Evolutionary conservation across 2,329 filamentous ascomycete species (phyloP).

Genomic region (Penicillium sp.): DNA sequence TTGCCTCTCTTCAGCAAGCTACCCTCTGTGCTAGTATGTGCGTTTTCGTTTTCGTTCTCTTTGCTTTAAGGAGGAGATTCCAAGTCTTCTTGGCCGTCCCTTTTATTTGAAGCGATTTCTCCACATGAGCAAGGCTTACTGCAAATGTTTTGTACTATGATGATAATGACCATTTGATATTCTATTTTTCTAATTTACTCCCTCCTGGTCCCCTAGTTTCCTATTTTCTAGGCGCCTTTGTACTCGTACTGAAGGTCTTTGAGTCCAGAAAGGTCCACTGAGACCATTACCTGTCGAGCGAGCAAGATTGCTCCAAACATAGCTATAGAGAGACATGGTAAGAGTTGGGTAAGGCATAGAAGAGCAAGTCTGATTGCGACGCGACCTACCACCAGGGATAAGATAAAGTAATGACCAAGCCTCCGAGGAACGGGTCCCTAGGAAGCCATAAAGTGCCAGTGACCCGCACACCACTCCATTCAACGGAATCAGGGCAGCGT

Average conservation of each 20-base stretch:
- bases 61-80: neutral
- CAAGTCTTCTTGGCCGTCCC: neutral
- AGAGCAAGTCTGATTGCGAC: neutral
- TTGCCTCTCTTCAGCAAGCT: neutral
- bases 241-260: slow-evolving; percentile 43
- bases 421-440: slow-evolving; percentile 14
- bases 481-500: slow-evolving; percentile 23
- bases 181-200: neutral
- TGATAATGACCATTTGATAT: neutral
- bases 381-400: slow-evolving; percentile 39
- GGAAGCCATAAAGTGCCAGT: slow-evolving; percentile 28
- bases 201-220: neutral
- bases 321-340: slow-evolving; percentile 22
- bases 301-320: slow-evolving; percentile 34
- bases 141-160: neutral
- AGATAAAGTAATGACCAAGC: slow-evolving; percentile 32
- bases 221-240: slow-evolving; percentile 42
- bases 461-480: slow-evolving; percentile 33
- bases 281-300: slow-evolving; percentile 37
- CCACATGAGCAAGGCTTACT: neutral
- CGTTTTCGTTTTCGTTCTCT: neutral
- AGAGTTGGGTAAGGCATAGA: neutral
- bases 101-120: neutral
- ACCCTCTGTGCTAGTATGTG: neutral
- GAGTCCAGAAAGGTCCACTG: slow-evolving; percentile 40